Conservation (phyloP, 2,329 filamentous ascomycete species). For the Capronia coronata region DNA sequence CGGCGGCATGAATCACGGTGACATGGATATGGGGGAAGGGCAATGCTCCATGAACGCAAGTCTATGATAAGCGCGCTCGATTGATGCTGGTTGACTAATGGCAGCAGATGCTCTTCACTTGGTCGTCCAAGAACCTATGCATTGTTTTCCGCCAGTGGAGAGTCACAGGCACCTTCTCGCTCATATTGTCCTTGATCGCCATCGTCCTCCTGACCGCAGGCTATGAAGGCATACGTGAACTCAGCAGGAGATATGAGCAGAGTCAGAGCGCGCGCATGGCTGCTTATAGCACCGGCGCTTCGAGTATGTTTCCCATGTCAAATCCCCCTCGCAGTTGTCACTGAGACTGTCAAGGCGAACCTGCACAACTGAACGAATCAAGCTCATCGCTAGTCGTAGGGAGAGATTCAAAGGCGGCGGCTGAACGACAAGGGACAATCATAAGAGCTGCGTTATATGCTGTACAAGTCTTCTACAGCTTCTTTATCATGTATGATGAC, state of each 20-base stretch:
- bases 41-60: constrained; percentile 89
- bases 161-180: constrained; percentile 64
- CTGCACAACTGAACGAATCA: constrained; percentile 38
- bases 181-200: constrained; percentile 74
- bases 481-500: constrained; percentile 84
- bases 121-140: constrained; percentile 88
- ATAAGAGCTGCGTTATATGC: constrained; percentile 80
- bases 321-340: constrained; percentile 5
- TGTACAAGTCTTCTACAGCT: constrained; percentile 94
- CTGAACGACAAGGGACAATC: constrained; percentile 64
- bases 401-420: constrained; percentile 55
- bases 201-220: constrained; percentile 80
- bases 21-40: constrained; percentile 51
- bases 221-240: constrained; percentile 80
- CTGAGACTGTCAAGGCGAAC: constrained; percentile 27
- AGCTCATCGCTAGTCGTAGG: constrained; percentile 71
- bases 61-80: constrained; percentile 10
- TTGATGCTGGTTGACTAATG: constrained; percentile 9
- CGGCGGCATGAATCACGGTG: constrained; percentile 49
- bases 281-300: constrained; percentile 22
- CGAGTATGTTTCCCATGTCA: constrained; percentile 24
- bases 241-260: constrained; percentile 68
- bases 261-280: constrained; percentile 41
- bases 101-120: constrained; percentile 96
- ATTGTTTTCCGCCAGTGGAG: constrained; percentile 93